Evolutionary conservation across 2,329 filamentous ascomycete species (phyloP).

Genomic region (Venturia pyrina): DNA sequence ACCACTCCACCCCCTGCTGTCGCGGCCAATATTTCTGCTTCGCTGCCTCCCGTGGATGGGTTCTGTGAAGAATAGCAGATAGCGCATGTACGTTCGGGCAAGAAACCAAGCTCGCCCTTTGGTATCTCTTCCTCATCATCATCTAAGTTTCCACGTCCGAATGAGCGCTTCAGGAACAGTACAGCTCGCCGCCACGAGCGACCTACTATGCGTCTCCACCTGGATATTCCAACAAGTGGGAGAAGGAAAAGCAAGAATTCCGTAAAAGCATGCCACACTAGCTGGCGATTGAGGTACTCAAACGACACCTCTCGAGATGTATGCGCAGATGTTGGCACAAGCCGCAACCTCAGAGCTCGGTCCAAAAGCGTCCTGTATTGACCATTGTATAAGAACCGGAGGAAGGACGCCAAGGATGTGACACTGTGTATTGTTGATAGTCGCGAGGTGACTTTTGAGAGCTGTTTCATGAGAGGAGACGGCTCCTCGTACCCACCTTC

Average conservation of each 20-base stretch:
- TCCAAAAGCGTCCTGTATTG: conserved; percentile 86
- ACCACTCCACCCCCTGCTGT: conserved; percentile 63
- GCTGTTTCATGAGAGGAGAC: conserved; percentile 38
- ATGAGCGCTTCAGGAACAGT: conserved; percentile 14
- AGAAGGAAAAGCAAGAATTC: conserved; percentile 96
- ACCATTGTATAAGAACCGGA: conserved; percentile 84
- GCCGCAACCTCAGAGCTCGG: conserved; percentile 69
- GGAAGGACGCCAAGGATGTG: conserved; percentile 74
- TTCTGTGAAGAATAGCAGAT: conserved; percentile 97
- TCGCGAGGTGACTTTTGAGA: conserved; percentile 61
- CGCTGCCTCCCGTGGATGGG: conserved; percentile 48
- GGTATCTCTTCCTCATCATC: conserved; percentile 37
- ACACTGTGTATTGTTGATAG: conserved; percentile 67
- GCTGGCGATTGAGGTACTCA: conserved; percentile 92
- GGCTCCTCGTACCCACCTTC: conserved; percentile 60
- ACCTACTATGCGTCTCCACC: conserved; percentile 84
- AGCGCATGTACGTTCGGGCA: conserved; percentile 88
- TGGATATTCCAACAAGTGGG: conserved; percentile 88
- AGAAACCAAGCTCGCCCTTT: conserved; percentile 68
- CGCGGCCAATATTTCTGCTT: conserved; percentile 65
- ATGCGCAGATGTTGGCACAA: conserved; percentile 76
- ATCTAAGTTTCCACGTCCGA: conserved; percentile 31
- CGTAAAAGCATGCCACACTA: conserved; percentile 99
- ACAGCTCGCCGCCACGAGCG: conserved; percentile 64
- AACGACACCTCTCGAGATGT: conserved; percentile 89